Evolutionary conservation across 306 rosid genomes (phyloP).

Genomic region (Benincasa hispida): DNA sequence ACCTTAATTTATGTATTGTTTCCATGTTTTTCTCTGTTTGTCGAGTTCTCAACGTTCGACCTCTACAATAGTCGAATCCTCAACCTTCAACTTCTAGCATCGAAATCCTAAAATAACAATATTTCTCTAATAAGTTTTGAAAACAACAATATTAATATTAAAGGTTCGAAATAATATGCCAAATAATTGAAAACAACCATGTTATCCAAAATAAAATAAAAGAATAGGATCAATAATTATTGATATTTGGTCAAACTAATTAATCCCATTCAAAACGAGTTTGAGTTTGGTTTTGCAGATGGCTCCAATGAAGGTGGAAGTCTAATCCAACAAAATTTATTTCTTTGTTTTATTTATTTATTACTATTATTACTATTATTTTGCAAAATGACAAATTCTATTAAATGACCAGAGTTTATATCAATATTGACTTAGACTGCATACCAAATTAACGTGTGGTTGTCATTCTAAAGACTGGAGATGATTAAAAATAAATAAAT

Average conservation of each 20-base stretch:
- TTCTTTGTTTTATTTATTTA: neutral
- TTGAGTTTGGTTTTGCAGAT: neutral
- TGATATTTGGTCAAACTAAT: neutral
- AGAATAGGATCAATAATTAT: neutral
- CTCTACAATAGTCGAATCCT: too few relatives aligned
- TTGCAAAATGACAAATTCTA: neutral
- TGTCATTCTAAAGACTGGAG: neutral
- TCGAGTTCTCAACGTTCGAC: too few relatives aligned
- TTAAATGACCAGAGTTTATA: neutral
- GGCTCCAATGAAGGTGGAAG: neutral
- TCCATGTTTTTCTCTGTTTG: too few relatives aligned
- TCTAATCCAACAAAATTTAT: neutral
- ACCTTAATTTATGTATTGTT: too few relatives aligned
- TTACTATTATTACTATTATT: neutral
- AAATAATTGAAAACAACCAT: too few relatives aligned
- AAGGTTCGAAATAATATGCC: too few relatives aligned
- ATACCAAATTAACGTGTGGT: neutral
- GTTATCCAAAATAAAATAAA: too few relatives aligned
- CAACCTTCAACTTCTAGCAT: too few relatives aligned
- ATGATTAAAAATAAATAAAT: too few relatives aligned
- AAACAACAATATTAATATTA: too few relatives aligned
- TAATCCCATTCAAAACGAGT: neutral
- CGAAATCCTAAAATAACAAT: too few relatives aligned
- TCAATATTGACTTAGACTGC: neutral
- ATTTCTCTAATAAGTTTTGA: too few relatives aligned